phyloP scores from a whole-genome alignment of 2,329 filamentous ascomycete species.

The Paracorniculantispora psalliotae region DNA sequence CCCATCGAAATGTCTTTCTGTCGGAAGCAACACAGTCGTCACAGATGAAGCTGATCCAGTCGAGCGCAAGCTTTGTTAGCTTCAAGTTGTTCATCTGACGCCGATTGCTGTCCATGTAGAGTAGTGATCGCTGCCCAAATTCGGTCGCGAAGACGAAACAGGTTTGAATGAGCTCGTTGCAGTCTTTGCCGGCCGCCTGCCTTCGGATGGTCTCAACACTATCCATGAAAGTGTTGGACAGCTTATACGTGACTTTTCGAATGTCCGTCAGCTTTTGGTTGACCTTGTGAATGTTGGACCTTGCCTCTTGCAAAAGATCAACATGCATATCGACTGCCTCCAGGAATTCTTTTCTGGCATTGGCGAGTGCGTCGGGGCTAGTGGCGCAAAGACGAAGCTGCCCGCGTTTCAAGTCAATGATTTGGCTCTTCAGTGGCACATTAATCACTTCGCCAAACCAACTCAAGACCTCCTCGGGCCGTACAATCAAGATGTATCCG shows the following conservation, averaged over 20 bases:
- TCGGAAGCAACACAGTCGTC: slow-evolving; percentile 94
- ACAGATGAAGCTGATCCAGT: slow-evolving; percentile 98
- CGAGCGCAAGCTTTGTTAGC: slow-evolving; percentile 83
- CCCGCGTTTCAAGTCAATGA: slow-evolving; percentile 79
- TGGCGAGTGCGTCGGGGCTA: slow-evolving; percentile 72
- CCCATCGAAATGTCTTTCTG: slow-evolving; percentile 95
- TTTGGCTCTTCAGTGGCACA: slow-evolving; percentile 68
- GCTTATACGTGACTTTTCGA: slow-evolving; percentile 89
- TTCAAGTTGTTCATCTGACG: slow-evolving; percentile 97
- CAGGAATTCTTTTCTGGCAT: slow-evolving; percentile 72
- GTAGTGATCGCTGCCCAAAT: slow-evolving; percentile 88
- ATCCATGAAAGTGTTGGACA: slow-evolving; percentile 98
- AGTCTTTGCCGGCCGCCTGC: slow-evolving; percentile 78
- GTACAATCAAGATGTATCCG: slow-evolving; percentile 73
- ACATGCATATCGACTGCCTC: slow-evolving; percentile 78
- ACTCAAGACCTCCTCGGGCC: slow-evolving; percentile 69
- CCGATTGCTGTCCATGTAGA: slow-evolving; percentile 93
- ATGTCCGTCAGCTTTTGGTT: slow-evolving; percentile 89
- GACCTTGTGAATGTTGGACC: slow-evolving; percentile 89
- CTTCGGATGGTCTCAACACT: slow-evolving; percentile 89
- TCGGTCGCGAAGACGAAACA: slow-evolving; percentile 99
- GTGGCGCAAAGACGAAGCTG: slow-evolving; percentile 85
- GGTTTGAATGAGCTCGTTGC: slow-evolving; percentile 93
- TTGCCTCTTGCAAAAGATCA: slow-evolving; percentile 83
- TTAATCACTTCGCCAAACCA: slow-evolving; percentile 79